phyloP scores from a whole-genome alignment of 1,139 yeast genomes.

The Scheffersomyces stambukii region DNA sequence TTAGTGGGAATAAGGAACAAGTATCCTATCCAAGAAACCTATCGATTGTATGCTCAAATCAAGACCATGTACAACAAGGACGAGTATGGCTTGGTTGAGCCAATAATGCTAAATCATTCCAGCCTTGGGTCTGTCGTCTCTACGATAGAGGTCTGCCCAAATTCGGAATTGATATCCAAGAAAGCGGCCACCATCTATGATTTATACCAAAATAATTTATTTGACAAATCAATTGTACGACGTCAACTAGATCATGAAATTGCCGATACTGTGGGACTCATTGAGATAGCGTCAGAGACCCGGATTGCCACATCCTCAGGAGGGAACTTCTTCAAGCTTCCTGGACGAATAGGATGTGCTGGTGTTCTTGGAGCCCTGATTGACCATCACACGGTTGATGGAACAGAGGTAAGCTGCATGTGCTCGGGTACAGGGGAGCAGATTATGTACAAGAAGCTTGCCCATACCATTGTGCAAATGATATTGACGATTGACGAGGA shows the following conservation, averaged over 20 bases:
- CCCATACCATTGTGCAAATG: slow-evolving; percentile 20
- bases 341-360: slow-evolving; percentile 54
- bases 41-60: slow-evolving; percentile 15
- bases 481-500: slow-evolving; percentile 4
- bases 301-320: slow-evolving; percentile 46
- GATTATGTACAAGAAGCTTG: slow-evolving; percentile 39
- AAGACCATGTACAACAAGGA: slow-evolving; percentile 11
- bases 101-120: slow-evolving; percentile 19
- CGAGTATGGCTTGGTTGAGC: slow-evolving; percentile 22
- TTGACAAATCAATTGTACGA: slow-evolving; percentile 4
- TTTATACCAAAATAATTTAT: slow-evolving; percentile 11
- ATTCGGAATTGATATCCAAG: slow-evolving; percentile 13
- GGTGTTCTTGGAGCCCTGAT: slow-evolving; percentile 46
- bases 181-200: slow-evolving; percentile 13
- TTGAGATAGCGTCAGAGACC: slow-evolving; percentile 15
- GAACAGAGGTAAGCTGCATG: slow-evolving; percentile 31
- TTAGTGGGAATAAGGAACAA: slow-evolving; percentile 19
- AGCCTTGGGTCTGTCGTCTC: slow-evolving; percentile 7
- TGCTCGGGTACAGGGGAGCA: slow-evolving; percentile 59
- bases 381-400: slow-evolving; percentile 16
- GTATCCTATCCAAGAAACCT: slow-evolving; percentile 21
- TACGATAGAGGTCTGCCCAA: background rate
- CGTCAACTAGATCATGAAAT: slow-evolving; percentile 8
- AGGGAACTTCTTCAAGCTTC: slow-evolving; percentile 46
- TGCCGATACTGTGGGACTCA: slow-evolving; percentile 33